Conservation (phyloP, 2,329 filamentous ascomycete genomes). For the Penicillium sp. region DNA sequence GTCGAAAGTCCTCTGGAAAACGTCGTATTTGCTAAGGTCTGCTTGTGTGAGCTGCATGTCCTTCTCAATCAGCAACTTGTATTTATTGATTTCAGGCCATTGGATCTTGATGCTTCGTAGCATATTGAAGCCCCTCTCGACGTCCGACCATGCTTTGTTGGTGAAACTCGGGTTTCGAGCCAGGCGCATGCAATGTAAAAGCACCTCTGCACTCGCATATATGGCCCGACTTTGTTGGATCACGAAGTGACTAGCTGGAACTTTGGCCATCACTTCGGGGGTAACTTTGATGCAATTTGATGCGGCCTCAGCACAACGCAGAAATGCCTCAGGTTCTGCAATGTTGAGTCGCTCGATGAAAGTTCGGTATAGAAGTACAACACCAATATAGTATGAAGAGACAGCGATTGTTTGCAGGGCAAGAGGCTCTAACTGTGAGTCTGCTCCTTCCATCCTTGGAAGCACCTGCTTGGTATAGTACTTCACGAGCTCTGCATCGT, state of each 20-base stretch:
- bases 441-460: slow-evolving; percentile 4
- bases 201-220: slow-evolving; percentile 8
- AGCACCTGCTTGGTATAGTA: slow-evolving; percentile 13
- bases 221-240: slow-evolving; percentile 13
- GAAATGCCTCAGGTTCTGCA: slow-evolving; percentile 5
- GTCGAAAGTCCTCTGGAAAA: slow-evolving; percentile 4
- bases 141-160: slow-evolving; percentile 10
- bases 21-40: slow-evolving; percentile 3
- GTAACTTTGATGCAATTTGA: slow-evolving; percentile 15
- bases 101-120: slow-evolving; percentile 9
- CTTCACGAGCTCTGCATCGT: slow-evolving; percentile 11
- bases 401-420: slow-evolving; percentile 12
- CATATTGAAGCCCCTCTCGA: slow-evolving; percentile 9
- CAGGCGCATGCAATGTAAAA: slow-evolving; percentile 15
- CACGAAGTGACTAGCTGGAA: slow-evolving; percentile 13
- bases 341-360: slow-evolving; percentile 10
- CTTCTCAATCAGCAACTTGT: slow-evolving; percentile 4
- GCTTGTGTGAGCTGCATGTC: slow-evolving; percentile 9
- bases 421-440: background rate
- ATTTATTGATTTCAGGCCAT: slow-evolving; percentile 15
- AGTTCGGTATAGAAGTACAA: slow-evolving; percentile 13
- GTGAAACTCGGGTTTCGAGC: slow-evolving; percentile 12
- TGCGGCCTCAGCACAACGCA: slow-evolving; percentile 14
- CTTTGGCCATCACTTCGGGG: slow-evolving; percentile 10
- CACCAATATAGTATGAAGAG: slow-evolving; percentile 13